These are phyloP conservation scores for Neurospora sp. DNA, from an alignment of 495 filamentous ascomycete genomes.

Conservation along the genomic window DNA sequence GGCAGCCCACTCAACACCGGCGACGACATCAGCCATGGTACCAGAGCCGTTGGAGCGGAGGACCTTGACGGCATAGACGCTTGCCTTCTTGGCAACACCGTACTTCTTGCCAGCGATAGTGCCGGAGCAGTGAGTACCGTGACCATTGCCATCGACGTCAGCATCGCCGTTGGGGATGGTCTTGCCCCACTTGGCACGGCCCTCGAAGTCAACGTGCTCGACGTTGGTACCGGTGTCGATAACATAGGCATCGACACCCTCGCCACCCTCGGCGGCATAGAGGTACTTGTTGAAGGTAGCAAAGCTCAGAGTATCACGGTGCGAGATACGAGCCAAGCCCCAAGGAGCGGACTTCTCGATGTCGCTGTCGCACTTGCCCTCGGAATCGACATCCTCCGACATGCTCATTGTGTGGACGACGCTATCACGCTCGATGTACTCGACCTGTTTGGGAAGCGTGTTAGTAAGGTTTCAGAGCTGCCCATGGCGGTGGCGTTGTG, in stretches of 20 bases:
- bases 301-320: conserved; percentile 77
- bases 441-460: conserved; percentile 52
- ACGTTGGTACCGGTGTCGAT: conserved; percentile 96
- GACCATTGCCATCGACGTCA: conserved; percentile 93
- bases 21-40: conserved; percentile 96
- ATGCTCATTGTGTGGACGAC: conserved; percentile 66
- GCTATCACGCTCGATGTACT: conserved; percentile 91
- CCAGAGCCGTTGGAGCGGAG: conserved; percentile 95
- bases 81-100: conserved; percentile 98
- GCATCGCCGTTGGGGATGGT: conserved; percentile 78
- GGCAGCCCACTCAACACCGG: conserved; percentile 94
- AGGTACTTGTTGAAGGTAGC: conserved; percentile 97
- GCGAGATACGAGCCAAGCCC: conserved; percentile 96
- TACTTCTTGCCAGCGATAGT: conserved; percentile 97
- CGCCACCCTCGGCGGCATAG: conserved; percentile 80
- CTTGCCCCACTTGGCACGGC: conserved; percentile 92
- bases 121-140: conserved; percentile 98
- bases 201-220: conserved; percentile 94
- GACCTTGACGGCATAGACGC: conserved; percentile 94
- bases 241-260: conserved; percentile 97
- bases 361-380: conserved; percentile 30
- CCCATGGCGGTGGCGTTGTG: background rate
- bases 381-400: conserved; percentile 15
- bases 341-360: conserved; percentile 89
- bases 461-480: conserved; percentile 7